Conservation (phyloP, 495 filamentous ascomycete species). For the Neurospora sp. region DNA sequence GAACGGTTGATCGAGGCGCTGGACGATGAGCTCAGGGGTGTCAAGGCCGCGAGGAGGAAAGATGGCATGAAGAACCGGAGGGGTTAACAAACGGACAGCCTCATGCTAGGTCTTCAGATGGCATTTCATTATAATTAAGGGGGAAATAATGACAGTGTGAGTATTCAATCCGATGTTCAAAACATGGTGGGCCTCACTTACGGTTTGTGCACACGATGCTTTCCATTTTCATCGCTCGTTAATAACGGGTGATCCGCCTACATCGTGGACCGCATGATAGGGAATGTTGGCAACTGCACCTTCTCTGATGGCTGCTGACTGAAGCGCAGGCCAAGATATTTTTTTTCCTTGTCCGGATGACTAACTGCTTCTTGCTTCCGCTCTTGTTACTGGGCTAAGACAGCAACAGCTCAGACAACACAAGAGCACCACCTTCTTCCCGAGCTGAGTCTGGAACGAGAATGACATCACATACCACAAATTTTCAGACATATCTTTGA, state of each 20-base stretch:
- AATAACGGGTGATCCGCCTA: not conserved
- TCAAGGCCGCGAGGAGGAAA: slow-evolving; percentile 5
- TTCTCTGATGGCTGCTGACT: not conserved
- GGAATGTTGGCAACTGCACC: not conserved
- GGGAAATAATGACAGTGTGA: not conserved
- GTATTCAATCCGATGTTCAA: not conserved
- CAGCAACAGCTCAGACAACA: not conserved
- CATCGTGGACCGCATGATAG: not conserved
- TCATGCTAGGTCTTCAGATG: not conserved
- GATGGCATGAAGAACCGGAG: not conserved
- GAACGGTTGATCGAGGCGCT: slow-evolving; percentile 49
- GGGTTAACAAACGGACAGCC: not conserved
- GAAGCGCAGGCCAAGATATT: not conserved
- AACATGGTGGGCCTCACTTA: not conserved
- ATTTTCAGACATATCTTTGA: not conserved
- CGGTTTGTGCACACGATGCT: not conserved
- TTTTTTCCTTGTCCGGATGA: not conserved
- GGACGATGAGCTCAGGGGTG: slow-evolving; percentile 38
- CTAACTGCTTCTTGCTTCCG: not conserved
- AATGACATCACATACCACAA: not conserved
- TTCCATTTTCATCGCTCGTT: not conserved
- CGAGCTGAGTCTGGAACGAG: not conserved
- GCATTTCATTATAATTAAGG: not conserved
- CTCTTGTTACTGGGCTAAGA: not conserved
- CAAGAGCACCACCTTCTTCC: not conserved